A percentile compares a stretch with the other conserved stretches of the same genome.
Evolutionary conservation across 2,329 filamentous ascomycete species (phyloP).

Genomic region (Trichoderma hamatum): DNA sequence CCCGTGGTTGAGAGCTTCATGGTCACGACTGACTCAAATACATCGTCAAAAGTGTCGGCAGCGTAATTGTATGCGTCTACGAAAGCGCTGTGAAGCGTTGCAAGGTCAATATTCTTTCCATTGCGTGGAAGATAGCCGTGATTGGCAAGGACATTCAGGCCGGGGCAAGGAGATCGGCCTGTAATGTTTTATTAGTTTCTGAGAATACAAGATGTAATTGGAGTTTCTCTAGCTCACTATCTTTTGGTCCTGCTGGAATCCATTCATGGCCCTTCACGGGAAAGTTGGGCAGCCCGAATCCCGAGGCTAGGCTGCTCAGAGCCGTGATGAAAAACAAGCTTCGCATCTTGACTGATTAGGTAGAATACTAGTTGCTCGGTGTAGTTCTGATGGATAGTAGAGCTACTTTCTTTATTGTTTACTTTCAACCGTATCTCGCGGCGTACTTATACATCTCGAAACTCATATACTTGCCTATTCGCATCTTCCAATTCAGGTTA

Average conservation of each 20-base stretch:
- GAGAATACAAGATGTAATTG: not conserved
- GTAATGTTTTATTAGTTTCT: not conserved
- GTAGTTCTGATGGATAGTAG: not conserved
- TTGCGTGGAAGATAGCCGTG: constrained; percentile 22
- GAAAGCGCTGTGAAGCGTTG: not conserved
- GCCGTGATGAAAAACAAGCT: not conserved
- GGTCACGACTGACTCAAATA: not conserved
- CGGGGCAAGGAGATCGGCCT: constrained; percentile 53
- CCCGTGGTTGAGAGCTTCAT: constrained; percentile 6
- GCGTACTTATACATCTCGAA: not conserved
- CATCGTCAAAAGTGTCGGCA: not conserved
- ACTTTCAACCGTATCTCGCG: not conserved
- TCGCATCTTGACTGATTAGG: not conserved
- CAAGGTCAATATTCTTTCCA: constrained; percentile 14
- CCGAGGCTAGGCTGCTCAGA: not conserved
- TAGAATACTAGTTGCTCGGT: not conserved
- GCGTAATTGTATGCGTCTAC: constrained; percentile 4
- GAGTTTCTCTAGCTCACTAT: not conserved
- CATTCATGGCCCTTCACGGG: not conserved
- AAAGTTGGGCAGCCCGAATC: constrained; percentile 4
- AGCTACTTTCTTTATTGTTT: not conserved
- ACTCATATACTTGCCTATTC: not conserved
- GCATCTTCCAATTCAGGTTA: not conserved
- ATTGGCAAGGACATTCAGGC: constrained; percentile 25
- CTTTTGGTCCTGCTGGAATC: constrained; percentile 2